Evolutionary conservation across 148 eudicot genomes (phyloP).

Genomic region (Rhododendron kiyosumense): DNA sequence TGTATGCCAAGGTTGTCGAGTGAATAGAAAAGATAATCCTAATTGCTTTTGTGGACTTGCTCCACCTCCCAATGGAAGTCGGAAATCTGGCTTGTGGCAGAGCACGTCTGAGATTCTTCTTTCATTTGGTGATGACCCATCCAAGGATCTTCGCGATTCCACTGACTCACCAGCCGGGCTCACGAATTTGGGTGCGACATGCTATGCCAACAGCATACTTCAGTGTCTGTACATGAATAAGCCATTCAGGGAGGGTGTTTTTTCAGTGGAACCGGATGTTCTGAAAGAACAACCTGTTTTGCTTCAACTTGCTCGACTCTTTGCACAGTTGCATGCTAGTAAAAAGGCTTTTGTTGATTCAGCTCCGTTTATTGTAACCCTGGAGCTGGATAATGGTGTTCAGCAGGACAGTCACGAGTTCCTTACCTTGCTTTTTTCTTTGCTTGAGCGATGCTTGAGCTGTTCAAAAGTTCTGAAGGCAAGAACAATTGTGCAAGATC

Average conservation of each 20-base stretch:
- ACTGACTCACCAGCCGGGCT: conserved; percentile 75
- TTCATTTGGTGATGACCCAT: conserved; percentile 77
- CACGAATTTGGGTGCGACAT: conserved; percentile 94
- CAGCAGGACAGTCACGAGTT: conserved; percentile 99
- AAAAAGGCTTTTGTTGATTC: conserved; percentile 86
- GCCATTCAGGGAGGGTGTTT: conserved; percentile 74
- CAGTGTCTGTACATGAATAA: conserved; percentile 89
- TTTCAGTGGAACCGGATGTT: conserved; percentile 78
- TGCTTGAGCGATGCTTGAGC: conserved; percentile 86
- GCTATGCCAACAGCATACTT: conserved; percentile 97
- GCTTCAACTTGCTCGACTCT: conserved; percentile 84
- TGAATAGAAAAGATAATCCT: conserved; percentile 91
- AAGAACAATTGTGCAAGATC: conserved; percentile 75
- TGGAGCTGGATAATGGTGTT: conserved; percentile 92
- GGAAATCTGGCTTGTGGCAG: conserved; percentile 96
- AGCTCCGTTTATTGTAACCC: conserved; percentile 86
- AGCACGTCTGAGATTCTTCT: conserved; percentile 61
- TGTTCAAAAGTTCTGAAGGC: conserved; percentile 57
- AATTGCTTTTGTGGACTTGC: conserved; percentile 87
- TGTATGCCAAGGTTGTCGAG: conserved; percentile 85
- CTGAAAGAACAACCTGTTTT: conserved; percentile 72
- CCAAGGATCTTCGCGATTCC: conserved; percentile 58
- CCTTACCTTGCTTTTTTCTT: conserved; percentile 82
- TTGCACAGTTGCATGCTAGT: conserved; percentile 85
- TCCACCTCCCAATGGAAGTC: conserved; percentile 77